These are phyloP conservation scores for Coccomyxa subellipsoidea DNA, from an alignment of 163 green algal species.

Conservation along the genomic window DNA sequence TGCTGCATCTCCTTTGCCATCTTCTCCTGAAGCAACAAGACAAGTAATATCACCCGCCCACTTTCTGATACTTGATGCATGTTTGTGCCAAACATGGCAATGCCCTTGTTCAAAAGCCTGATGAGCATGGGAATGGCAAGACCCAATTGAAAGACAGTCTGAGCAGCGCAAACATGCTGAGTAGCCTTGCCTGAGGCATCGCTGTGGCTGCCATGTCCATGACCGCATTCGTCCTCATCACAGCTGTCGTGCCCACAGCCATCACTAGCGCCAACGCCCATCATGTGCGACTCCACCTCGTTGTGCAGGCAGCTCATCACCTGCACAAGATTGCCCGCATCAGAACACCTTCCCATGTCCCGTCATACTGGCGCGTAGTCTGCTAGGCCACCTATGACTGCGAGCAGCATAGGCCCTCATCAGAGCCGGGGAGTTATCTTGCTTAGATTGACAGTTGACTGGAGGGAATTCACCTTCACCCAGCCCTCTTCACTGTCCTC, in stretches of 20 bases:
- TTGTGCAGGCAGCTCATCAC: conserved; percentile 61
- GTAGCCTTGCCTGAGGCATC: background rate
- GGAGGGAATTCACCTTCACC: background rate
- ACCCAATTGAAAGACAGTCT: too few relatives aligned
- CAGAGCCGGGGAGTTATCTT: too few relatives aligned
- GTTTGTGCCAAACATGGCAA: too few relatives aligned
- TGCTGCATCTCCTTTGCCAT: background rate
- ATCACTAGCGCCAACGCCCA: conserved; percentile 25
- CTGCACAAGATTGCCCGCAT: conserved; percentile 38
- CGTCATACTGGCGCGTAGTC: too few relatives aligned
- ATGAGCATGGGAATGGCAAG: too few relatives aligned
- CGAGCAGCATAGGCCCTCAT: too few relatives aligned
- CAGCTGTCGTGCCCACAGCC: background rate
- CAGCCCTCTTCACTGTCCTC: background rate
- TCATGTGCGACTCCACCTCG: conserved; percentile 53
- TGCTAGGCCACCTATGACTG: too few relatives aligned
- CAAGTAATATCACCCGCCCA: background rate
- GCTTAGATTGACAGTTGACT: too few relatives aligned
- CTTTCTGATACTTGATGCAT: too few relatives aligned
- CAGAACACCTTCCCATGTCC: too few relatives aligned
- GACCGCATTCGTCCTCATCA: background rate
- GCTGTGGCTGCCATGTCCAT: background rate
- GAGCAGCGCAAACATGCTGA: background rate
- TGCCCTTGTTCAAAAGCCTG: too few relatives aligned
- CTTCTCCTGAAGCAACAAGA: background rate